Conservation (phyloP, 1,284 basidiomycete species). For the Thelephora terrestris region DNA sequence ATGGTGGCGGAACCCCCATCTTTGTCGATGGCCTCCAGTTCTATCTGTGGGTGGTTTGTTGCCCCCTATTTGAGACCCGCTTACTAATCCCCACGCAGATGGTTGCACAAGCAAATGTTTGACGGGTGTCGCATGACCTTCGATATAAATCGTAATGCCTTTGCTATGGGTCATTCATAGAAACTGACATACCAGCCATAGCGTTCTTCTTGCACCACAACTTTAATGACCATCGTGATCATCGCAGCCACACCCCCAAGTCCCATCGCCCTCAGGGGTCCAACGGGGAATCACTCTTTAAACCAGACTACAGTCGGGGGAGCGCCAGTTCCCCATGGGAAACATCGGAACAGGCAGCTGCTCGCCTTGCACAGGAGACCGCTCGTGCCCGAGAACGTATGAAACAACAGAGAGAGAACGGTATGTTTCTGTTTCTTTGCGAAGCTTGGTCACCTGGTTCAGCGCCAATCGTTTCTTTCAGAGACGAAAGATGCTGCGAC, state of each 20-base stretch:
- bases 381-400: constrained; percentile 31
- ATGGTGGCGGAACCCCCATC: constrained; percentile 22
- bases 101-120: too few species aligned
- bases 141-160: too few species aligned
- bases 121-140: too few species aligned
- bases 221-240: constrained; percentile 15
- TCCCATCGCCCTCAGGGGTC: too few species aligned
- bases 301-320: too few species aligned
- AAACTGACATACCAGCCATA: too few species aligned
- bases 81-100: too few species aligned
- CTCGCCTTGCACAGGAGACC: constrained; percentile 37
- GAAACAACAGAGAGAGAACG: constrained; percentile 39
- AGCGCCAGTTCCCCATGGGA: too few species aligned
- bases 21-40: constrained; percentile 1
- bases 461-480: constrained; percentile 11
- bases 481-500: constrained; percentile 45
- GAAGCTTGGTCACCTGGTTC: neutral
- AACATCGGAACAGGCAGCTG: constrained; percentile 36
- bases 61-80: too few species aligned
- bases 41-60: too few species aligned
- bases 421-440: constrained; percentile 26
- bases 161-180: too few species aligned
- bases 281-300: too few species aligned
- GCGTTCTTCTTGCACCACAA: constrained; percentile 11
- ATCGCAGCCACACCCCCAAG: neutral